Percentiles rank a stretch among this genome's conserved stretches.
These are phyloP conservation scores for Eutypella sp. DNA, from an alignment of 2,329 filamentous ascomycete genomes.

Conservation along the genomic window DNA sequence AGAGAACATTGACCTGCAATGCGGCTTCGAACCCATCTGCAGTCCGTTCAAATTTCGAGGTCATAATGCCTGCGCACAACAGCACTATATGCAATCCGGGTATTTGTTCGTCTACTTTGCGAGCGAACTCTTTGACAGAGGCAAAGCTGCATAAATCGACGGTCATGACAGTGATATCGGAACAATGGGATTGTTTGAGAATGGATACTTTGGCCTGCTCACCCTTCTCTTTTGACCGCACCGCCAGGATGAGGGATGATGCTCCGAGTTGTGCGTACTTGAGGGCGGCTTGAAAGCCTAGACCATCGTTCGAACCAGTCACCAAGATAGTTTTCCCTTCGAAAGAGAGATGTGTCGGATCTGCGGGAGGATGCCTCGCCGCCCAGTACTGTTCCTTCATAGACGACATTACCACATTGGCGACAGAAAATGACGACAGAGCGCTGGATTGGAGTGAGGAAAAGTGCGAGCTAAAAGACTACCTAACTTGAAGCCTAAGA, in stretches of 20 bases:
- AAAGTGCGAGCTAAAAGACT: too few relatives aligned
- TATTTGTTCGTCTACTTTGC: slow-evolving; percentile 29
- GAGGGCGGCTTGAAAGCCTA: slow-evolving; percentile 4
- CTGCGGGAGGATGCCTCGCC: neutral
- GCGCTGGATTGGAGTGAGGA: too few relatives aligned
- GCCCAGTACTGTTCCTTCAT: neutral
- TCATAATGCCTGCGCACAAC: slow-evolving; percentile 4
- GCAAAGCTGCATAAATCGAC: slow-evolving; percentile 42
- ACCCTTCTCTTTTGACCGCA: slow-evolving; percentile 5
- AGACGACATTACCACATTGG: too few relatives aligned
- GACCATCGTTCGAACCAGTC: slow-evolving; percentile 6
- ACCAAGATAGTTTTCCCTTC: slow-evolving; percentile 7
- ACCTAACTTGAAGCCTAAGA: too few relatives aligned
- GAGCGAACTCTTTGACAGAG: slow-evolving; percentile 38
- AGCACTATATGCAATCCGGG: slow-evolving; percentile 38
- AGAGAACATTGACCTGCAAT: slow-evolving; percentile 54
- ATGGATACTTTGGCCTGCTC: slow-evolving; percentile 4
- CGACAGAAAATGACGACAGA: too few relatives aligned
- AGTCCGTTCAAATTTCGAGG: slow-evolving; percentile 7
- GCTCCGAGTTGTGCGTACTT: slow-evolving; percentile 7
- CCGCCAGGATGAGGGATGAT: slow-evolving; percentile 3
- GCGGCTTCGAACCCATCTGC: slow-evolving; percentile 43
- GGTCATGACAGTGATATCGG: slow-evolving; percentile 35
- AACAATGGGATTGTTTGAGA: slow-evolving; percentile 21
- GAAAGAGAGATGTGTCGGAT: neutral